Conservation (phyloP, 2,329 filamentous ascomycete species). For the Volutella citrinella region DNA sequence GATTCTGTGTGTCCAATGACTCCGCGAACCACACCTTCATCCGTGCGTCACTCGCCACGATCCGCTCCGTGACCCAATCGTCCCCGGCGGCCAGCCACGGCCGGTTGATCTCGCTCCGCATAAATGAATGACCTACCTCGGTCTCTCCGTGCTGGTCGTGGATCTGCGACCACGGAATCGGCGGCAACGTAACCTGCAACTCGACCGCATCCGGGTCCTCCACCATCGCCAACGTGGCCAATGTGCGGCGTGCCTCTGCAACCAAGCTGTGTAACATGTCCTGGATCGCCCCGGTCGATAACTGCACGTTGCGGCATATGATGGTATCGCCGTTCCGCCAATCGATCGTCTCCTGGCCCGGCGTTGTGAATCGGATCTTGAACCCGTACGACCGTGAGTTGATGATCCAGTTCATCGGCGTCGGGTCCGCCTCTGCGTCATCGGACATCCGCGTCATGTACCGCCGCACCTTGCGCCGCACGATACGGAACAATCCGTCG, state of each 20-base stretch:
- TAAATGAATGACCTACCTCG: background rate
- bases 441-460: slow-evolving; percentile 12
- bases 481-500: slow-evolving; percentile 6
- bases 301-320: background rate
- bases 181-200: too few relatives aligned
- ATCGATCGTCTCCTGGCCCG: slow-evolving; percentile 4
- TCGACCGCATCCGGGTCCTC: background rate
- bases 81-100: too few relatives aligned
- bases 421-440: background rate
- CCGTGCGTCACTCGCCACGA: too few relatives aligned
- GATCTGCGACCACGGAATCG: background rate
- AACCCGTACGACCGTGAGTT: slow-evolving; percentile 6
- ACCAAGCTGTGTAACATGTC: slow-evolving; percentile 3
- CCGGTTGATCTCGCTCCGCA: too few relatives aligned
- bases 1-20: too few relatives aligned
- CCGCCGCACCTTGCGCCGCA: slow-evolving; percentile 8
- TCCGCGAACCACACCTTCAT: too few relatives aligned
- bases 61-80: too few relatives aligned
- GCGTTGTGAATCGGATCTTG: slow-evolving; percentile 11
- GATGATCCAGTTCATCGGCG: slow-evolving; percentile 16
- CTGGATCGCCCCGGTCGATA: background rate
- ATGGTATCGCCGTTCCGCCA: slow-evolving; percentile 2
- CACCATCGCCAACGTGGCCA: slow-evolving; percentile 1
- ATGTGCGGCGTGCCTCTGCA: background rate
- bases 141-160: background rate